Percentiles rank a stretch among this genome's conserved stretches.
phyloP scores from a whole-genome alignment of 2,329 filamentous ascomycete genomes.

The Metarhizium anisopliae region DNA sequence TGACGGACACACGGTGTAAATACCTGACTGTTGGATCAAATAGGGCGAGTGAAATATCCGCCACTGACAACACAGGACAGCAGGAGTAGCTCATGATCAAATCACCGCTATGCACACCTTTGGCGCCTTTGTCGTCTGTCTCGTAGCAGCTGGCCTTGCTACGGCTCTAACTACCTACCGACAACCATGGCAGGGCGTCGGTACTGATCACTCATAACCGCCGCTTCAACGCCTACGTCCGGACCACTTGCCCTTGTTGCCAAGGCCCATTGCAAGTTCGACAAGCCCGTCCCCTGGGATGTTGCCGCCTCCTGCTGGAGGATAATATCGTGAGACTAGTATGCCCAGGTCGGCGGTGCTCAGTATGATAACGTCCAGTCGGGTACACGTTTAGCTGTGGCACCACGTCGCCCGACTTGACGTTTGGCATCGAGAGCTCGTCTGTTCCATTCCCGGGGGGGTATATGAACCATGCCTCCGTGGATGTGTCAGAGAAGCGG shows the following conservation, averaged over 20 bases:
- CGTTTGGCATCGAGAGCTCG: constrained; percentile 46
- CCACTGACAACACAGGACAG: not conserved
- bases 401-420: constrained; percentile 34
- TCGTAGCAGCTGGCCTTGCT: not conserved
- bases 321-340: constrained; percentile 41
- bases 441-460: constrained; percentile 41
- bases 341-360: constrained; percentile 28
- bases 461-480: constrained; percentile 42
- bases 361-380: constrained; percentile 24
- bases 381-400: constrained; percentile 37
- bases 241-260: constrained; percentile 11
- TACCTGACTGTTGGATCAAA: not conserved
- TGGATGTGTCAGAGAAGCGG: constrained; percentile 49
- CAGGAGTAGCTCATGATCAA: not conserved
- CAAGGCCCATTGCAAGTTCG: constrained; percentile 11
- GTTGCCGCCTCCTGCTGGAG: constrained; percentile 41
- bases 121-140: not conserved
- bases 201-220: constrained; percentile 7
- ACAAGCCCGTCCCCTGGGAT: constrained; percentile 6
- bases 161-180: not conserved
- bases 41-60: not conserved
- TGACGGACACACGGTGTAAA: no score
- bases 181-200: not conserved
- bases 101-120: not conserved
- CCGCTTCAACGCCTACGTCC: constrained; percentile 1